Evolutionary conservation across 257 asterid genomes (phyloP).

Genomic region (Scutellaria barbata): DNA sequence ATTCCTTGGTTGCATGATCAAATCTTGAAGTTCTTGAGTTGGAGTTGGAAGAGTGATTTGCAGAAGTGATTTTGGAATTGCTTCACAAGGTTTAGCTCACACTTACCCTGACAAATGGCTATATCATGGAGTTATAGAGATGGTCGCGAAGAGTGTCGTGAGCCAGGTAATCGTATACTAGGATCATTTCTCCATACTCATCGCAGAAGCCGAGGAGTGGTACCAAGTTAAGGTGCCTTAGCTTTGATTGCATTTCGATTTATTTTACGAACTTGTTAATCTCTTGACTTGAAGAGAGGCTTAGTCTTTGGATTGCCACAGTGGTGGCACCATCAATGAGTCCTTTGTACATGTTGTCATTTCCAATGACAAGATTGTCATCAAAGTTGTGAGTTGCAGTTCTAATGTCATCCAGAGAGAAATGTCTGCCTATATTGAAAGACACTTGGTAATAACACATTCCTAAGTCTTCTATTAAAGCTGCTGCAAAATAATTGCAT

Average conservation of each 20-base stretch:
- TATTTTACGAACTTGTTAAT: not conserved
- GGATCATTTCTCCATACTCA: constrained; percentile 6
- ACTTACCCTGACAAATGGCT: no score
- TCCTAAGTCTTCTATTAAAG: no score
- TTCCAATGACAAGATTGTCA: constrained; percentile 19
- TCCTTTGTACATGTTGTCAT: constrained; percentile 32
- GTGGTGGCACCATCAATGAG: constrained; percentile 17
- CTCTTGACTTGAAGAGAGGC: not conserved
- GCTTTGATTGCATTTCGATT: constrained; percentile 10
- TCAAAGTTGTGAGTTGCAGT: constrained; percentile 52
- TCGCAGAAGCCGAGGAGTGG: constrained; percentile 25
- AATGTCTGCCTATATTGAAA: constrained; percentile 42
- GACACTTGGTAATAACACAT: not conserved
- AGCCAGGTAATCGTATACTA: constrained; percentile 22
- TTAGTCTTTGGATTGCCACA: constrained; percentile 25
- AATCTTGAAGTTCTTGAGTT: no score
- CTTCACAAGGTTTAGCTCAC: no score
- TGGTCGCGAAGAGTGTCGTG: constrained; percentile 15
- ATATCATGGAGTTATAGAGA: not conserved
- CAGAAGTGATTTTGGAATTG: no score
- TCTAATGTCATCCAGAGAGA: constrained; percentile 53
- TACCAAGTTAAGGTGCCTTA: constrained; percentile 31
- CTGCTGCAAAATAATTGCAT: constrained; percentile 1
- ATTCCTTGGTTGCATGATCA: no score
- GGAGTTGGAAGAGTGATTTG: no score